Conservation (phyloP, 768 basidiomycete genomes). For the Boletus rubroflammeus region DNA sequence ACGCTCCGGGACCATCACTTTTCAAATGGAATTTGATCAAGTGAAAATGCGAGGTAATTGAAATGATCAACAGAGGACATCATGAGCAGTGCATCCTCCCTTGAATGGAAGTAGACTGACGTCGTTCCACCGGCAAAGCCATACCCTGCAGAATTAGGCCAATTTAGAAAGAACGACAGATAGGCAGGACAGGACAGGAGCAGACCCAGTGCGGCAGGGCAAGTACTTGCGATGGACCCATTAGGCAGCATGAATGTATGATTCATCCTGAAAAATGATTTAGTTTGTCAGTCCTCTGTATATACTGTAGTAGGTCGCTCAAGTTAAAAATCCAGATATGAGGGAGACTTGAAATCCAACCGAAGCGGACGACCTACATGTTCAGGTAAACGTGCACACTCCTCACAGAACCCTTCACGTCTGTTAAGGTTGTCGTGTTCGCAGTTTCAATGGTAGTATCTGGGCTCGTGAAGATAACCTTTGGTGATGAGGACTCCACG, state of each 20-base stretch:
- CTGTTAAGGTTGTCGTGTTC: slow-evolving; percentile 31
- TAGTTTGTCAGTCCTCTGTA: background rate
- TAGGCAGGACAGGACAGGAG: background rate
- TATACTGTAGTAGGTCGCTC: background rate
- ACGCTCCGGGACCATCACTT: slow-evolving; percentile 69
- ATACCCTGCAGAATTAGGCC: slow-evolving; percentile 45
- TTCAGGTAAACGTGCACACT: slow-evolving; percentile 68
- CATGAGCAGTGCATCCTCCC: background rate
- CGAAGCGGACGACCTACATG: slow-evolving; percentile 47
- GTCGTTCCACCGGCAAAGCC: slow-evolving; percentile 80
- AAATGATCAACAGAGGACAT: background rate
- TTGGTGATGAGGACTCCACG: slow-evolving; percentile 41
- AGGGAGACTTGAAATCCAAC: background rate
- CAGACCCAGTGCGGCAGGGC: slow-evolving; percentile 75
- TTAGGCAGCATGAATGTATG: slow-evolving; percentile 63
- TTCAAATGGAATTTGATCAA: background rate
- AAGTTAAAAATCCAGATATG: background rate
- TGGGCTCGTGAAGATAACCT: slow-evolving; percentile 13
- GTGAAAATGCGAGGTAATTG: background rate
- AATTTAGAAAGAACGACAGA: slow-evolving; percentile 1
- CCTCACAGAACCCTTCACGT: slow-evolving; percentile 58
- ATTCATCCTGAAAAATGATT: slow-evolving; percentile 44
- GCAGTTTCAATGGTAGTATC: slow-evolving; percentile 18
- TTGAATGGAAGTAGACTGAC: slow-evolving; percentile 37
- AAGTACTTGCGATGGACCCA: slow-evolving; percentile 65